A percentile compares a stretch with the other conserved stretches of the same genome.
These are phyloP conservation scores for Pichia sp. DNA, from an alignment of 1,139 yeast species.

Conservation along the genomic window DNA sequence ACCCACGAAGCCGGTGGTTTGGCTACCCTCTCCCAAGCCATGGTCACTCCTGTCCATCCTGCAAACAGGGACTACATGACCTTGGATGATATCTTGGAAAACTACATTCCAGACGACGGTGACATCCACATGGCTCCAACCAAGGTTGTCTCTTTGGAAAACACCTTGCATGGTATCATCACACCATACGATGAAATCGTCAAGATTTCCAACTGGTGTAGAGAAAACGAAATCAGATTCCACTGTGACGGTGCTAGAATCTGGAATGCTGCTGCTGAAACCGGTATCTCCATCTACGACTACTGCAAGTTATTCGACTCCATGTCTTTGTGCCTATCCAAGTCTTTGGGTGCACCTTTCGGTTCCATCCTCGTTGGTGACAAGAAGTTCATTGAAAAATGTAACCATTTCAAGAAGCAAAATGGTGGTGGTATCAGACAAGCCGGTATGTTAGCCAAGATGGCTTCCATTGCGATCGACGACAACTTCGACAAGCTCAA, in stretches of 20 bases:
- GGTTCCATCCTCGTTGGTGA: slow-evolving; percentile 87
- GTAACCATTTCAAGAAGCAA: slow-evolving; percentile 89
- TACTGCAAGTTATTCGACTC: slow-evolving; percentile 83
- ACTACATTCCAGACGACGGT: slow-evolving; percentile 71
- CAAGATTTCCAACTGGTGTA: slow-evolving; percentile 71
- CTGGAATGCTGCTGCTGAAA: slow-evolving; percentile 83
- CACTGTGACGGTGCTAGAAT: slow-evolving; percentile 97
- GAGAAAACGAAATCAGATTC: slow-evolving; percentile 57
- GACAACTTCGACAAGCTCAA: slow-evolving; percentile 62
- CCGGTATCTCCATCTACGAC: slow-evolving; percentile 67
- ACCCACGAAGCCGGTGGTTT: slow-evolving; percentile 89
- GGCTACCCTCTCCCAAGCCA: slow-evolving; percentile 86
- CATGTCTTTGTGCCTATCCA: slow-evolving; percentile 85
- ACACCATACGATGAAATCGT: slow-evolving; percentile 80
- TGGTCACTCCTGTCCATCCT: slow-evolving; percentile 85
- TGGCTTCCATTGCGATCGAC: slow-evolving; percentile 79
- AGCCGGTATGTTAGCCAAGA: slow-evolving; percentile 76
- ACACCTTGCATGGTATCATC: slow-evolving; percentile 82
- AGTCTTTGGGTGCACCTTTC: slow-evolving; percentile 92
- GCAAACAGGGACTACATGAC: slow-evolving; percentile 73
- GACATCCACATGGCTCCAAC: slow-evolving; percentile 93
- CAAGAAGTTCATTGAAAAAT: slow-evolving; percentile 57
- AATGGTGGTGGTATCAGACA: slow-evolving; percentile 96
- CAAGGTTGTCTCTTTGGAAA: slow-evolving; percentile 78
- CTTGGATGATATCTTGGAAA: slow-evolving; percentile 67